Evolutionary conservation across 352 stramenopile species (phyloP), one percentile per base, ranked within the genome.

Genomic region (Pythium dissotocum): DNA sequence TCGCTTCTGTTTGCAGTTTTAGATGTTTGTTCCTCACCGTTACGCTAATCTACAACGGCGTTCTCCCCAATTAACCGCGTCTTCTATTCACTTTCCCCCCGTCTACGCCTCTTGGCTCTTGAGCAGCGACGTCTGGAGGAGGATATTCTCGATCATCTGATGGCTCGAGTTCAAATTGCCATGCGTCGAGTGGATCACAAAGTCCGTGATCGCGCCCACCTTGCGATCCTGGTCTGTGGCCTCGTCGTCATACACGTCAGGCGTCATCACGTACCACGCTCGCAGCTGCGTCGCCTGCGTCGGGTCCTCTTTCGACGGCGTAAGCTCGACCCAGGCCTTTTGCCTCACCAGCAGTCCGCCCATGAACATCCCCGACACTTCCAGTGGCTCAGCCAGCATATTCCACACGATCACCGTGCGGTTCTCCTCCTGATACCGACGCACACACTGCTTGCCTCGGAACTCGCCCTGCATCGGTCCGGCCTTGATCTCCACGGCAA

Each of bases 71-170:
- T 30, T 24, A 24, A 24, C 21, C 21, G 21, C 21, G 21, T 24
- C 21, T 24, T 30, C 28, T 30, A 30, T 30, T 30, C 28, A 30
- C 28, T 30, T 30, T 30, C 28, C 4, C 28, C 28, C 28, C 28
- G 2, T 30, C 35, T 40, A 40, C 35, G 35, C 35, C 12, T 4
- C 35, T 40, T 40, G 35, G 16, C 21, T 28, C n/a, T 52, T 59
- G 7, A 54, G 16, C 21, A 67, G 35, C 52, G 52, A 42, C 13
- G 61, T 55, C 52, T 61, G 61, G 2, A 69, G 24, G 0, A 71
- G 46, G 4, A 71, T 53, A 38, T 87, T 84, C 44, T 87, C 78
- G 8, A 87, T 83, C 77, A 84, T 84, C 36, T 87, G 75, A 51
- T 87, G 75, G 32, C 70, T 83, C 21, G 70, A 65, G 14, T 71